Evolutionary conservation across 225 moss, liverwort and hornwort genomes (phyloP).

Genomic region (Pleurozium schreberi): DNA sequence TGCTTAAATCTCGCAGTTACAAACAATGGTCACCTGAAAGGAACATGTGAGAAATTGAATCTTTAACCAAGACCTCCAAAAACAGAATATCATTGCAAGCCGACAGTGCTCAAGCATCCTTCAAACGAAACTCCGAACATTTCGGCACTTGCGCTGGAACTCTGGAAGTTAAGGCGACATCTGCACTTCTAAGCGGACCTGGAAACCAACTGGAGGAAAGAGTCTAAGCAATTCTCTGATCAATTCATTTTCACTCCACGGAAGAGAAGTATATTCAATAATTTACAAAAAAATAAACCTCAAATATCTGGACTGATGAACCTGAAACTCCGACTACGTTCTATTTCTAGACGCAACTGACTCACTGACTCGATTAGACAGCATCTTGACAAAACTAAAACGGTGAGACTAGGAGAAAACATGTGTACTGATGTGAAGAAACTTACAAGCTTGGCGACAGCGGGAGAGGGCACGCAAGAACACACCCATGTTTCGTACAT

Average conservation of each 20-base stretch:
- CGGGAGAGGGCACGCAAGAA: conserved; percentile 50
- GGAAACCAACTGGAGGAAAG: too few relatives aligned
- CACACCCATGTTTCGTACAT: conserved; percentile 20
- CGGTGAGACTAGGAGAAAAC: not conserved
- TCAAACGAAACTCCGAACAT: not conserved
- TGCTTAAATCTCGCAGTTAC: not conserved
- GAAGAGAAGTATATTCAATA: not conserved
- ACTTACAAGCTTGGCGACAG: conserved; percentile 24
- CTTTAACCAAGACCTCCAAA: not conserved
- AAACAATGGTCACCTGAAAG: not conserved
- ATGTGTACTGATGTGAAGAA: not conserved
- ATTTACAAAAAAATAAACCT: not conserved
- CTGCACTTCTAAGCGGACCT: not conserved
- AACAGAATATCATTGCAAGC: not conserved
- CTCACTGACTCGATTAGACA: not conserved
- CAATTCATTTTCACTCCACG: not conserved
- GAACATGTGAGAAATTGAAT: not conserved
- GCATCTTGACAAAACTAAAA: too few relatives aligned
- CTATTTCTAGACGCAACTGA: too few relatives aligned
- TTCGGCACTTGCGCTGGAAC: too few relatives aligned
- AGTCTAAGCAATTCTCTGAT: not conserved
- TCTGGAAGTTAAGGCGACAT: not conserved
- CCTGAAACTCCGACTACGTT: not conserved
- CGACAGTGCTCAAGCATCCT: not conserved
- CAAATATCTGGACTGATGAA: not conserved